Conservation (phyloP, 78 protist genomes). For the Cavenderia fasciculata region DNA sequence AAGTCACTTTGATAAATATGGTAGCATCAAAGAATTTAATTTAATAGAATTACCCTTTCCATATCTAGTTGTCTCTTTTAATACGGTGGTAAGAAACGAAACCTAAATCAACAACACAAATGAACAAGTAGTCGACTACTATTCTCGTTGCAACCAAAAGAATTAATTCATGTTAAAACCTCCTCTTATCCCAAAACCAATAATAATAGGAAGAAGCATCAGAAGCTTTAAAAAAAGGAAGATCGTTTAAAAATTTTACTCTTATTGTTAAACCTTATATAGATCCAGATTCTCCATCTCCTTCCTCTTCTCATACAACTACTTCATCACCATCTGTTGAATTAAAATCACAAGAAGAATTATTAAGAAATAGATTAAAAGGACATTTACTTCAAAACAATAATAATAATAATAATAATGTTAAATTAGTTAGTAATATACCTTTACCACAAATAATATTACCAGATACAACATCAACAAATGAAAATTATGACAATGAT, state of each 20-base stretch:
- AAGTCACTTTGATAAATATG: neutral
- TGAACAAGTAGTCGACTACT: neutral
- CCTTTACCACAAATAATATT: slow-evolving; percentile 14
- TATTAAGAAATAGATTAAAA: no score
- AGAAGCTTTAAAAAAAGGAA: slow-evolving; percentile 24
- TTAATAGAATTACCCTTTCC: slow-evolving; percentile 2
- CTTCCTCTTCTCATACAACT: no score
- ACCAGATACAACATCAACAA: neutral
- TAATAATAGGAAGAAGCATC: slow-evolving; percentile 22
- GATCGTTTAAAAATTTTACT: neutral
- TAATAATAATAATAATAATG: no score
- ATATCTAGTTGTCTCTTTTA: no score
- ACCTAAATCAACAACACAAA: neutral
- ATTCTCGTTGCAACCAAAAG: neutral
- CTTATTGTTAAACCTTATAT: slow-evolving; percentile 20
- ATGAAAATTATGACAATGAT: neutral
- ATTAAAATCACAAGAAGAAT: no score
- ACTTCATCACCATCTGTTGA: no score
- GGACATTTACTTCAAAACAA: no score
- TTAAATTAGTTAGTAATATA: no score
- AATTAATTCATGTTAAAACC: neutral
- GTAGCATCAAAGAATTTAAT: neutral
- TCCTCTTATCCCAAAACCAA: neutral
- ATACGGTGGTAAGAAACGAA: neutral
- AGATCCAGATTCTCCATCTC: no score